Evolutionary conservation across 2,329 filamentous ascomycete genomes (phyloP), one percentile per base, ranked within the genome.

Genomic region (Aspergillus japonicus): DNA sequence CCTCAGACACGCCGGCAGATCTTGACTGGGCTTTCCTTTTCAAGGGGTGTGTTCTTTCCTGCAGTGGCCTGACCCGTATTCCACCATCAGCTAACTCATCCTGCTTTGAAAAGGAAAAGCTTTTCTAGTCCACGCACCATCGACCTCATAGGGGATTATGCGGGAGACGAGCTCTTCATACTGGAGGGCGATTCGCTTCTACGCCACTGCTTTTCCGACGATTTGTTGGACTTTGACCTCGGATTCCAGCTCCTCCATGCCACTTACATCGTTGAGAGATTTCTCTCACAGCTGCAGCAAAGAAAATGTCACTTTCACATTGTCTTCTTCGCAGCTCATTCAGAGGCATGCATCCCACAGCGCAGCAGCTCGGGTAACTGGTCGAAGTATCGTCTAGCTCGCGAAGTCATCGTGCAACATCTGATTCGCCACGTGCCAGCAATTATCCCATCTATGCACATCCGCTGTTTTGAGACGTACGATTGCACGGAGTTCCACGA

Each of bases 141-240:
- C 29, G 87, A 91, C 65, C 82, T 92, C 2, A 84, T 92, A 4
- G 88, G 89, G 47, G 90, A 92, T 69, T 92, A 90, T 73, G 88
- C 88, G 3, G 89, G 90, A 23, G 85, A 85, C 61, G 89, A 91
- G 69, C 80, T 88, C 11, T 92, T 92, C 70, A 77, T 89, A 23
- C 82, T 92, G 31, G 88, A 92, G 64, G 89, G 89, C 31, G 89
- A 93, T 67, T 88, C 88, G 0, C 73, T 92, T n/a, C 77, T 92
- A 11, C 77, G 85, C 6, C 77, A 89, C 59, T 88, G 84, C 66
- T 83, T 92, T 51, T 75, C 78, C n/a, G 81, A 88, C 64, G 77
- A 82, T 11, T 79, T 82, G 23, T 82, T 92, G 47, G 87, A 92
- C 68, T 89, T 90, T 64, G 42, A 51, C 8, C 35, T 79, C 53